Conservation (phyloP, 345 rosid species). For the Citrus sinensis region DVS_A1.0 CM039168.1:30125501-30126000, state of each 20-base stretch:
- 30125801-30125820: constrained; percentile 53
- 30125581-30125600: neutral
- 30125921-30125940: constrained; percentile 20
- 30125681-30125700: neutral
- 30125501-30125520: too few species aligned
- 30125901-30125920: constrained; percentile 55
- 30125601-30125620: neutral
- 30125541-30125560: too few species aligned
- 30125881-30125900: constrained; percentile 84
- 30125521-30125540: too few species aligned
- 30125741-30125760: neutral
- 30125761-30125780: neutral
- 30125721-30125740: neutral
- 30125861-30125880: constrained; percentile 70
- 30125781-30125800: constrained; percentile 25
- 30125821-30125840: constrained; percentile 68
- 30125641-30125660: neutral
- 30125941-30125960: constrained; percentile 30
- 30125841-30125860: constrained; percentile 62
- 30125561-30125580: too few species aligned
- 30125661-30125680: neutral
- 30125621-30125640: neutral
- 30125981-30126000: constrained; percentile 32
- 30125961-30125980: constrained; percentile 32
- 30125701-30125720: constrained; percentile 1